Conservation (phyloP, 2,329 filamentous ascomycete species). For the Pseudogymnoascus destructans region DNA sequence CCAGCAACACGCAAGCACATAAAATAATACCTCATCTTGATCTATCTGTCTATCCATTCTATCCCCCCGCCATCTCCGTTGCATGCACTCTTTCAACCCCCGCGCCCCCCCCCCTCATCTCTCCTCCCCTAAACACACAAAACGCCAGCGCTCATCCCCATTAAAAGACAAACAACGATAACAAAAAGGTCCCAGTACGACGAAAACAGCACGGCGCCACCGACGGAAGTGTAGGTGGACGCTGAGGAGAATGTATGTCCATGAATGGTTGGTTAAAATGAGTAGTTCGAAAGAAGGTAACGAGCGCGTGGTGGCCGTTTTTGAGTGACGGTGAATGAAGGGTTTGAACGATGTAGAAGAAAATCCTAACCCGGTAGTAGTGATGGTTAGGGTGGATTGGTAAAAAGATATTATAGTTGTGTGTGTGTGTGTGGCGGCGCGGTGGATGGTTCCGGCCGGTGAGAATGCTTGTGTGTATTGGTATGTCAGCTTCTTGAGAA, state of each 20-base stretch:
- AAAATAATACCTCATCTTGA: neutral
- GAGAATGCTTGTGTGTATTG: neutral
- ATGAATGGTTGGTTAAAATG: slow-evolving; percentile 2
- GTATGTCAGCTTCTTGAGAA: neutral
- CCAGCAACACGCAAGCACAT: neutral
- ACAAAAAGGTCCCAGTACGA: neutral
- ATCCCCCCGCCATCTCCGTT: neutral
- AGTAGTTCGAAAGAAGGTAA: neutral
- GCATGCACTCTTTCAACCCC: neutral
- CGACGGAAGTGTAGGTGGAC: neutral
- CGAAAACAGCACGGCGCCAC: neutral
- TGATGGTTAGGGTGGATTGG: neutral
- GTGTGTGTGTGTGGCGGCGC: neutral
- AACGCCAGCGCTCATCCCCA: neutral
- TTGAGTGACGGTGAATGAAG: neutral
- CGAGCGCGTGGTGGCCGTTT: neutral
- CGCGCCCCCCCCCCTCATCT: neutral
- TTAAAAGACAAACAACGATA: neutral
- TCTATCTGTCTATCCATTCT: slow-evolving; percentile 6
- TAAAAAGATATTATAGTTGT: neutral
- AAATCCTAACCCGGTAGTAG: neutral
- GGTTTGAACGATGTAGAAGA: neutral
- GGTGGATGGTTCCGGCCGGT: neutral
- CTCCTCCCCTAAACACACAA: neutral
- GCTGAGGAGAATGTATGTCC: slow-evolving; percentile 5